phyloP scores from a whole-genome alignment of 1,139 yeast genomes.

The Lodderomyces elongisporus region DNA sequence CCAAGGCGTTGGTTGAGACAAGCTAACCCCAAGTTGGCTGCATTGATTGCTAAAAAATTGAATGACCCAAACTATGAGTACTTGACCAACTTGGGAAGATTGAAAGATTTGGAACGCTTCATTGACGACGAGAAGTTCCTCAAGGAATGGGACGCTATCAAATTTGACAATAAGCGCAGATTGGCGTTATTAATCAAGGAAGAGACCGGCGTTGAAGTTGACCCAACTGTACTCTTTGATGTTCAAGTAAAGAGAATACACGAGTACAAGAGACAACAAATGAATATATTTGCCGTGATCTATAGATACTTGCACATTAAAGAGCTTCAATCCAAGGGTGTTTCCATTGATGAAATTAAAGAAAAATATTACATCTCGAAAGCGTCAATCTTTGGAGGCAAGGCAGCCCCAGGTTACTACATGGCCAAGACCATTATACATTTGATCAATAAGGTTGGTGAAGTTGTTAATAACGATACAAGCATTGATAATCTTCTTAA shows the following conservation, averaged over 20 bases:
- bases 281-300: constrained; percentile 86
- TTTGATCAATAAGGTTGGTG: constrained; percentile 75
- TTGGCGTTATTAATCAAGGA: constrained; percentile 67
- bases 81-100: constrained; percentile 61
- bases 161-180: constrained; percentile 62
- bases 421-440: constrained; percentile 91
- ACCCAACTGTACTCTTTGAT: constrained; percentile 76
- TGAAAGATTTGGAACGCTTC: constrained; percentile 64
- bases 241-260: constrained; percentile 93
- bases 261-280: constrained; percentile 92
- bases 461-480: constrained; percentile 71
- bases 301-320: constrained; percentile 76
- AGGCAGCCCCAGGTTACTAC: constrained; percentile 95
- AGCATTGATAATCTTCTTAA: constrained; percentile 73
- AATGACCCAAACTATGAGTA: constrained; percentile 61
- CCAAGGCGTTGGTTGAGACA: constrained; percentile 96
- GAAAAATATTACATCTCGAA: constrained; percentile 61
- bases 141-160: constrained; percentile 65
- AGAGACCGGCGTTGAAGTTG: constrained; percentile 64
- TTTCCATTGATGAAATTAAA: constrained; percentile 53
- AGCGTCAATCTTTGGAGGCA: constrained; percentile 86
- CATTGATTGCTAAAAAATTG: constrained; percentile 64
- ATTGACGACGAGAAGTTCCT: constrained; percentile 68
- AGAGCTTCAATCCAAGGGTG: constrained; percentile 48
- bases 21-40: constrained; percentile 79